Evolutionary conservation across 192 early-diverging fungal genomes (phyloP), one percentile per base, ranked within the genome.

Genomic region (Coemansia sp.): DNA sequence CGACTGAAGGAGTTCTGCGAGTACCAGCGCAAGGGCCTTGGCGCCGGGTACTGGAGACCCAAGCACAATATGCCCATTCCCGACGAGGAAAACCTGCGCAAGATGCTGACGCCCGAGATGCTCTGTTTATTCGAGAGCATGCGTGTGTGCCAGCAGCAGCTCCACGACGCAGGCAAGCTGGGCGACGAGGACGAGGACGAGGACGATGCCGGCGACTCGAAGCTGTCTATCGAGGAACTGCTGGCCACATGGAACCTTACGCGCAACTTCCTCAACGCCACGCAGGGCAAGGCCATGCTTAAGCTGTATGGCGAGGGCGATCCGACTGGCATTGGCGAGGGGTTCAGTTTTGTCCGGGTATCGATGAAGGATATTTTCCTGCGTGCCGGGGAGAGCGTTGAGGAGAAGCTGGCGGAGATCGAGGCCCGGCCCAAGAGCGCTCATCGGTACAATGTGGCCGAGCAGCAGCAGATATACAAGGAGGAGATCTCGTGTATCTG

Each of bases 291-390:
- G 74, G 94, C 93, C 11, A 95, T 96, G 94, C 81, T 98, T 54
- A 90, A 96, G 82, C 86, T 99, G 10, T 92, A 93, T 70, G 97
- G 97, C 18, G 91, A 91, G n/a, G 97, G 95, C 59, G 97, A 99
- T 79, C 97, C 97, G 7, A 96, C 96, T 0, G 97, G 95, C 11
- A 78, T 87, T 49, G 95, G 94, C 53, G 96, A 98, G 69, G 97
- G 95, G 9, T 98, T 99, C 69, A 98, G 96, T 85, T 99, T 96
- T 78, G 93, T 99, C 67, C 89, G 95, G 37, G 92, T 93, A 21
- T 93, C 92, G 13, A 98, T 98, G 95, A 98, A 97, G 81, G 97
- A 98, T 65, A 96, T 97, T 61, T 96, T 98, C 67, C 84, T 97
- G 70, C 84, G 93, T 19, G 86, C 89, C 11, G 93, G 93, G 19